These are phyloP conservation scores for Ziziphus jujuba DNA, from an alignment of 306 rosid genomes.

Conservation along the genomic window DNA sequence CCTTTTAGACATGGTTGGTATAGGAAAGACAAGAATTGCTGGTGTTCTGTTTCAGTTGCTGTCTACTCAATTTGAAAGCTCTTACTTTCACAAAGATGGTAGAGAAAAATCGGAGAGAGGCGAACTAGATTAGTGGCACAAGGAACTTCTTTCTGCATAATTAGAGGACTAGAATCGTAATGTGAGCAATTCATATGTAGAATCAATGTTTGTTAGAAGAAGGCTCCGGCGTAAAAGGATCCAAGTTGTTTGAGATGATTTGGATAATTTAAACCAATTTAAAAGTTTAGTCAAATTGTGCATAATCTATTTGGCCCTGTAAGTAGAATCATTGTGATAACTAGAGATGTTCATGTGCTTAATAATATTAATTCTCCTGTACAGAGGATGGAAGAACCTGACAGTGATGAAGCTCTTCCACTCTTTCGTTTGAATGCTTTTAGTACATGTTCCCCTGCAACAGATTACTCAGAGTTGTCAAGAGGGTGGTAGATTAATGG, in stretches of 20 bases:
- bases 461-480: too few relatives aligned
- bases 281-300: neutral
- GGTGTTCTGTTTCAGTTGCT: neutral
- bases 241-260: constrained; percentile 18
- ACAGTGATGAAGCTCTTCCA: too few relatives aligned
- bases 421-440: constrained; percentile 15
- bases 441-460: neutral
- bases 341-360: too few relatives aligned
- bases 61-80: neutral
- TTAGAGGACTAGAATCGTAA: too few relatives aligned
- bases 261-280: neutral
- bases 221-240: neutral
- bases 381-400: too few relatives aligned
- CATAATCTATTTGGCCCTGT: constrained; percentile 11
- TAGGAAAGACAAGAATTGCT: neutral
- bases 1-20: neutral
- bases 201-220: neutral
- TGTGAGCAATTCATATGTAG: too few relatives aligned
- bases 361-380: too few relatives aligned
- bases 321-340: too few relatives aligned
- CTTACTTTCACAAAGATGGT: constrained; percentile 3
- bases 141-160: neutral
- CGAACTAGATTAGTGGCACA: neutral
- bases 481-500: constrained; percentile 3
- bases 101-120: constrained; percentile 5